Conservation (phyloP, 2,329 filamentous ascomycete genomes). For the Apiospora marii region DNA sequence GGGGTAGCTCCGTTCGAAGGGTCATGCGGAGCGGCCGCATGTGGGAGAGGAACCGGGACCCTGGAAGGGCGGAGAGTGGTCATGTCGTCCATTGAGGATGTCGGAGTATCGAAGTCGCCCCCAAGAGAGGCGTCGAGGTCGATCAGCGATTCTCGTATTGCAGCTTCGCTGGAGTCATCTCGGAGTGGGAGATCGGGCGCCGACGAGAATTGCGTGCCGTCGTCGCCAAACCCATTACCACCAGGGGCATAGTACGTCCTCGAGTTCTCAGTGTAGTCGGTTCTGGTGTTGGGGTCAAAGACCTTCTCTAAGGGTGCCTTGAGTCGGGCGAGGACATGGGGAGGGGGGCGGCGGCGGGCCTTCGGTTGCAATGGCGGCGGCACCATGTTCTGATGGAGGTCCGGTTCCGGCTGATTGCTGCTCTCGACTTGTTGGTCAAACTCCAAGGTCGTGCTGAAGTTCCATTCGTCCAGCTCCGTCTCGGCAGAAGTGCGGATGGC, state of each 20-base stretch:
- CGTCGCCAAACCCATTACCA: neutral
- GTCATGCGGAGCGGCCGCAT: slow-evolving; percentile 39
- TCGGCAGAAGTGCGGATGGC: slow-evolving; percentile 52
- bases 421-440: slow-evolving; percentile 66
- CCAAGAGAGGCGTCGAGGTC: slow-evolving; percentile 69
- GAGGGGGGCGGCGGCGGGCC: slow-evolving; percentile 60
- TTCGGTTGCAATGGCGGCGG: slow-evolving; percentile 58
- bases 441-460: slow-evolving; percentile 70
- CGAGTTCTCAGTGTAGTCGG: slow-evolving; percentile 70
- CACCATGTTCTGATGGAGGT: slow-evolving; percentile 57
- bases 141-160: slow-evolving; percentile 69
- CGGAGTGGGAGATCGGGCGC: slow-evolving; percentile 66
- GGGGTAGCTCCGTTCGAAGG: neutral
- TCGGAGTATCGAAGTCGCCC: slow-evolving; percentile 50
- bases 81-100: slow-evolving; percentile 67
- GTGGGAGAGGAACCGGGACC: slow-evolving; percentile 47
- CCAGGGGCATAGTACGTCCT: slow-evolving; percentile 58
- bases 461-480: slow-evolving; percentile 68
- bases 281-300: slow-evolving; percentile 71
- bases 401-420: slow-evolving; percentile 53
- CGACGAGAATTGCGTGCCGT: slow-evolving; percentile 46
- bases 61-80: slow-evolving; percentile 59
- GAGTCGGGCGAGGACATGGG: slow-evolving; percentile 63
- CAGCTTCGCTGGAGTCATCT: slow-evolving; percentile 59
- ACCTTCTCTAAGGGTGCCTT: slow-evolving; percentile 69